Base-by-base conservation (phyloP, 208 protist genomes). In the Histomonas meleagridis region DNA sequence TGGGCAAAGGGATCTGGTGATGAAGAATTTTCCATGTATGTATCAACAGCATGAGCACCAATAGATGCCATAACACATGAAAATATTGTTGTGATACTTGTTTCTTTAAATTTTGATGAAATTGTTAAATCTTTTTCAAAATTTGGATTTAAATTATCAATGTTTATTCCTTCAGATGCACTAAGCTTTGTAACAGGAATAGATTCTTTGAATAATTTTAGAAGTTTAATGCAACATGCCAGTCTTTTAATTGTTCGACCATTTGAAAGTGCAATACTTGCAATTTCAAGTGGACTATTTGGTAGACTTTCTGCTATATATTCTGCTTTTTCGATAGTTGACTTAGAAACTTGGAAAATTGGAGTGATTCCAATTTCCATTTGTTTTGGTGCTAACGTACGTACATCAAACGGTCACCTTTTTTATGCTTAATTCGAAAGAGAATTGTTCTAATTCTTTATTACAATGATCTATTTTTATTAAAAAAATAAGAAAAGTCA, bases 61-160 rank as follows among this genome's bases (percentile, higher is more conserved):
- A 86, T 46, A 55, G 76, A 9, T 38, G 46, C 46, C 23, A 86
- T 86, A 9, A 16, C 43, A 35, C 46, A 86, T 86, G 76, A 51
- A 57, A 86, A 86, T 32, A 86, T 7, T 21, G 76, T 46, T 55
- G 76, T 86, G 26, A 86, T 55, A 86, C 76, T 86, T 51, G 32
- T 86, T 38, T 40, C 21, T 38, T 55, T 26, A 38, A 55, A 51
- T 28, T 14, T 0, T 32, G 32, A 23, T 38, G 76, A 86, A 38
- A 86, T 40, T 18, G 76, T 86, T n/a, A 86, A 55, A 57, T 86
- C 76, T 57, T 86, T 46, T 86, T 86, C 76, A 9, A 86, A 86
- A 40, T 86, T 86, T 10, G 32, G 35, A 86, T 86, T 86, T 2
- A 32, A 51, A 23, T 86, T 51, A 55, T 86, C 76, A 4, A 55